Conservation (phyloP, 2,329 filamentous ascomycete genomes). For the Thelonectria olida region DNA sequence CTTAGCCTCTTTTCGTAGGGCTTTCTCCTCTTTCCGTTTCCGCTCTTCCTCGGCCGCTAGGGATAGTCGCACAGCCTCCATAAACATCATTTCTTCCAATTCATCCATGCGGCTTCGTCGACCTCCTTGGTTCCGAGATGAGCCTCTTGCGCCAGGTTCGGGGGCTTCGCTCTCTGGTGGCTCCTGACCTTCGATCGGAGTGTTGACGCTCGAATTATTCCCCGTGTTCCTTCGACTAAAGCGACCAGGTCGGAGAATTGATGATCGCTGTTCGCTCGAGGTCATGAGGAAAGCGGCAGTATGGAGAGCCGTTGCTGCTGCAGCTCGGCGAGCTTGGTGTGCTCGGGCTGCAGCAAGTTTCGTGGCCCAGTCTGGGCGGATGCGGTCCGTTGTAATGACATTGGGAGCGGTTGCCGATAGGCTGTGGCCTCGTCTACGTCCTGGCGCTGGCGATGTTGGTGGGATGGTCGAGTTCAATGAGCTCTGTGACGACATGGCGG, state of each 20-base stretch:
- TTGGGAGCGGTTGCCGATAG: conserved; percentile 84
- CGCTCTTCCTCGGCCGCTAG: conserved; percentile 93
- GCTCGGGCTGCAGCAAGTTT: conserved; percentile 87
- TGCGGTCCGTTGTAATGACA: conserved; percentile 91
- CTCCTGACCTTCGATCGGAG: conserved; percentile 36
- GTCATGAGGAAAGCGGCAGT: conserved; percentile 93
- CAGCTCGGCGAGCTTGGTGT: conserved; percentile 85
- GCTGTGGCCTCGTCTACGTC: conserved; percentile 61
- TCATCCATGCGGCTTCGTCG: conserved; percentile 76
- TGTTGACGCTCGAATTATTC: conserved; percentile 45
- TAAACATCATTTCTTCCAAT: conserved; percentile 97
- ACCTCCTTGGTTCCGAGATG: conserved; percentile 34
- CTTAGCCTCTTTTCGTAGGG: conserved; percentile 77
- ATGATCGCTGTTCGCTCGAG: conserved; percentile 62
- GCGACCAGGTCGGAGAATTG: conserved; percentile 54
- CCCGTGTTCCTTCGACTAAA: conserved; percentile 66
- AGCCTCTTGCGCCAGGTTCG: conserved; percentile 35
- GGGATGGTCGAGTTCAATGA: conserved; percentile 73
- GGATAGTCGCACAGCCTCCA: conserved; percentile 91
- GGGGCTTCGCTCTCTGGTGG: conserved; percentile 32
- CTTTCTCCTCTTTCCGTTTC: conserved; percentile 75
- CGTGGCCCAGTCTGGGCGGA: conserved; percentile 93
- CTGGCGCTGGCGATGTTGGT: conserved; percentile 50
- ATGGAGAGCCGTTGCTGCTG: conserved; percentile 92
- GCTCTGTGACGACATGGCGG: conserved; percentile 87